These are phyloP conservation scores for Stramenopiles sp. DNA, from an alignment of 352 stramenopile genomes.

Conservation along the genomic window DNA sequence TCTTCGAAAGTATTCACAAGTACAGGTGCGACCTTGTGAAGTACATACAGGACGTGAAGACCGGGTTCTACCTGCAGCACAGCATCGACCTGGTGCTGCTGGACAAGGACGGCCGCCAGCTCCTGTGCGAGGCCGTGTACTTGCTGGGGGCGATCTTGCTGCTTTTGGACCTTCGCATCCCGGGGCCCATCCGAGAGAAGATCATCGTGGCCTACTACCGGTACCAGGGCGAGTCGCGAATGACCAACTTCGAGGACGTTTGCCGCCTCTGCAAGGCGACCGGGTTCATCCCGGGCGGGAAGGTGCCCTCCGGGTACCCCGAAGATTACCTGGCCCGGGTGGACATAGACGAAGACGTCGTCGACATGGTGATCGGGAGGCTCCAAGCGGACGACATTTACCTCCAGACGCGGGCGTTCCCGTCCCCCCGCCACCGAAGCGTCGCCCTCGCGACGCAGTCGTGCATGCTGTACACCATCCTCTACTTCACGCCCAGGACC, in stretches of 20 bases:
- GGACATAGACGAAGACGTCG: slow-evolving; percentile 31
- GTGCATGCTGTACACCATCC: slow-evolving; percentile 79
- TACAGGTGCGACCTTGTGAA: slow-evolving; percentile 72
- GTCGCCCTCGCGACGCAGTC: slow-evolving; percentile 65
- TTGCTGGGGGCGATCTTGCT: slow-evolving; percentile 82
- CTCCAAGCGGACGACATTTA: slow-evolving; percentile 84
- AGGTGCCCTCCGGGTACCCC: slow-evolving; percentile 57
- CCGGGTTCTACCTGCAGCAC: slow-evolving; percentile 83
- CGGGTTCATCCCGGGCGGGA: slow-evolving; percentile 52
- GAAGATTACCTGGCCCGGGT: slow-evolving; percentile 29
- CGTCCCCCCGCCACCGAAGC: slow-evolving; percentile 67
- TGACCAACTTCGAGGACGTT: slow-evolving; percentile 70
- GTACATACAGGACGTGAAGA: slow-evolving; percentile 70
- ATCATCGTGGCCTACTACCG: slow-evolving; percentile 45
- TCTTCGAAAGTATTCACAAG: slow-evolving; percentile 68
- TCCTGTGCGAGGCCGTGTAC: slow-evolving; percentile 78
- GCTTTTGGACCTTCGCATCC: slow-evolving; percentile 71
- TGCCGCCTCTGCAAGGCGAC: slow-evolving; percentile 66
- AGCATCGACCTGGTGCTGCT: slow-evolving; percentile 75
- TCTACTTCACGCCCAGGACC: slow-evolving; percentile 76
- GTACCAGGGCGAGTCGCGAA: slow-evolving; percentile 55
- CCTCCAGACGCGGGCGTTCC: slow-evolving; percentile 64
- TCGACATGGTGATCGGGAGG: slow-evolving; percentile 73
- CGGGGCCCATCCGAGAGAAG: slow-evolving; percentile 57
- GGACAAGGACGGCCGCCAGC: slow-evolving; percentile 71